Base-by-base conservation (phyloP, 805 yeast species). In the Candida maesae region DNA sequence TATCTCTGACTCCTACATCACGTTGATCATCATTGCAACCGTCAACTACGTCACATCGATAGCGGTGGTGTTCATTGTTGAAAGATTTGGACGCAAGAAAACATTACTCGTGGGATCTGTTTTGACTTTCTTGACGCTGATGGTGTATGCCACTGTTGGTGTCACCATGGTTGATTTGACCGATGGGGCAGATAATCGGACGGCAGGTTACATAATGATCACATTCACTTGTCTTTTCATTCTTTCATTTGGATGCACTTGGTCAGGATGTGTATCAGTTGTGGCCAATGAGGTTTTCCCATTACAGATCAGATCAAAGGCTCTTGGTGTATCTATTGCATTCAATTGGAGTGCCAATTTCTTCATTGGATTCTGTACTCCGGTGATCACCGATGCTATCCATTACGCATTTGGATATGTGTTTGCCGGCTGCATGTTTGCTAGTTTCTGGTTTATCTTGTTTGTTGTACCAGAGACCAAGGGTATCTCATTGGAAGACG, bases 401-500 rank as follows among this genome's bases (percentile, higher is more conserved):
- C 81, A 79, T 42, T 81, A 79, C 61, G 67, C 70, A 49, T 74
- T 76, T 56, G 88, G 89, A 7, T 78, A 71, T 55, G 76, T 80
- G 12, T 63, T 63, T 39, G 56, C 73, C n/a, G 79, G 78, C 0
- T 73, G 76, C 50, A 60, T 73, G 57, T 55, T 74, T 25, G 63
- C 49, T 25, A 52, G 61, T 17, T 48, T 79, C 59, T 69, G 61
- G 39, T 70, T 71, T 52, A 57, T 71, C 17, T 68, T 73, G 6
- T 68, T 85, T 68, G 72, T 74, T 48, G 79, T 86, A 41, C 78
- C 78, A 49, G 95, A 86, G 65, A 86, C 95, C 35, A 83, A 81
- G 67, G 93, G 93, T 38, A 71, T 85, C 53, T 73, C 84, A 27
- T 72, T 86, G 59, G 95, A 85, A 65, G 87, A 85, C 60, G 85